Percentiles rank a stretch among this genome's conserved stretches.
phyloP scores from a whole-genome alignment of 2,329 filamentous ascomycete species.

The Cladophialophora exuberans region DNA sequence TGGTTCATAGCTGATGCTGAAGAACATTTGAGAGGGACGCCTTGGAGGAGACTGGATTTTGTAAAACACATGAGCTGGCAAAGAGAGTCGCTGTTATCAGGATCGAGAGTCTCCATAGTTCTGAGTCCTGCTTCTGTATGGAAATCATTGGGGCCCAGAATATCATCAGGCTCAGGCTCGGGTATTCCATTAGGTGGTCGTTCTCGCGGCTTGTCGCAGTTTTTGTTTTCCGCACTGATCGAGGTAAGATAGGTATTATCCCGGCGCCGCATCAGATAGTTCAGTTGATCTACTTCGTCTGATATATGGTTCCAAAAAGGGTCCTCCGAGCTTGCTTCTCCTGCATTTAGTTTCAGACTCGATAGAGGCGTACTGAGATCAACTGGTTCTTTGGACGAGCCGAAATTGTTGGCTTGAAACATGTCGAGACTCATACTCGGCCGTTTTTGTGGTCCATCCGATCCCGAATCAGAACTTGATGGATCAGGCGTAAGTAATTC shows the following conservation, averaged over 20 bases:
- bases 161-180: slow-evolving; percentile 18
- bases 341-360: slow-evolving; percentile 15
- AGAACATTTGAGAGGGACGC: slow-evolving; percentile 40
- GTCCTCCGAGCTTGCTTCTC: slow-evolving; percentile 10
- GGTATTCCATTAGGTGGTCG: background rate
- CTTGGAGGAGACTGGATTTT: slow-evolving; percentile 43
- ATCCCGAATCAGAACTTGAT: slow-evolving; percentile 18
- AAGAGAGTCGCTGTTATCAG: slow-evolving; percentile 17
- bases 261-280: slow-evolving; percentile 35
- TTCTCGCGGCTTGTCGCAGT: slow-evolving; percentile 11
- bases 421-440: slow-evolving; percentile 42
- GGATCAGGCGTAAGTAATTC: slow-evolving; percentile 21
- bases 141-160: slow-evolving; percentile 21
- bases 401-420: slow-evolving; percentile 11
- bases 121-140: slow-evolving; percentile 17
- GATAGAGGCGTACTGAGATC: slow-evolving; percentile 25
- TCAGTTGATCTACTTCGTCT: slow-evolving; percentile 29
- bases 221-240: slow-evolving; percentile 18
- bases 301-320: slow-evolving; percentile 27
- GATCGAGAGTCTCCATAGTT: background rate
- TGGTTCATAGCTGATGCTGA: slow-evolving; percentile 42
- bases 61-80: slow-evolving; percentile 39
- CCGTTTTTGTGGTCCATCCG: slow-evolving; percentile 43
- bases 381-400: slow-evolving; percentile 6
- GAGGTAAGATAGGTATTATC: slow-evolving; percentile 16